Percentiles rank a stretch among this genome's conserved stretches.
These are phyloP conservation scores for Paxillus rubicundulus DNA, from an alignment of 768 basidiomycete genomes.

Conservation along the genomic window DNA sequence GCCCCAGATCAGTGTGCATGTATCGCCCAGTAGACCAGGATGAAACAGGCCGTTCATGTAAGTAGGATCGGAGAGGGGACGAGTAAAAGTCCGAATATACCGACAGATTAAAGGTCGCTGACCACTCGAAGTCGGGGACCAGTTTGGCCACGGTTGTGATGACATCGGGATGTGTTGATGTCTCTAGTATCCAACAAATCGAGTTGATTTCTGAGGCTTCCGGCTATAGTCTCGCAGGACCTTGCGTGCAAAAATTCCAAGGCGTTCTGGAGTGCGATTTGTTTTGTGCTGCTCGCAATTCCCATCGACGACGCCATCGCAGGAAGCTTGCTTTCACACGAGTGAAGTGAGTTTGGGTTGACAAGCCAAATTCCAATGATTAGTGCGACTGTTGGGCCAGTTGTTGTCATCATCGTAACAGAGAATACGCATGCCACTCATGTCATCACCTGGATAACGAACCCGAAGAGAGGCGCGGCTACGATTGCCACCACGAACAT, in stretches of 20 bases:
- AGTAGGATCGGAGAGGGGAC: conserved; percentile 3
- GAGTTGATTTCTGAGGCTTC: neutral
- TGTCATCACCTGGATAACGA: neutral
- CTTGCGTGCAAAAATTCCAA: neutral
- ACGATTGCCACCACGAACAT: neutral
- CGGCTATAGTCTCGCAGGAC: neutral
- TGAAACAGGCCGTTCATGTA: neutral
- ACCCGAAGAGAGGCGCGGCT: neutral
- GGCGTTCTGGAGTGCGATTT: neutral
- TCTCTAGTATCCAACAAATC: conserved; percentile 7
- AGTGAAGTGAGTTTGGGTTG: neutral
- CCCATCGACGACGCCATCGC: neutral
- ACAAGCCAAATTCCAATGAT: neutral
- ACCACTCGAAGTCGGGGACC: conserved; percentile 10
- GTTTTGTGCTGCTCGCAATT: neutral
- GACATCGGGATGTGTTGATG: conserved; percentile 5
- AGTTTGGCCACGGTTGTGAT: conserved; percentile 3
- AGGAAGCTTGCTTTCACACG: neutral
- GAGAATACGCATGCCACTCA: neutral
- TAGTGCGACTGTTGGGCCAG: neutral
- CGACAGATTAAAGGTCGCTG: conserved; percentile 3
- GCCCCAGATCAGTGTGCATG: conserved; percentile 6
- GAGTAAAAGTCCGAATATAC: conserved; percentile 4
- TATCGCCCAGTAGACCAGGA: neutral
- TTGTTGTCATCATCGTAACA: neutral